Conservation (phyloP, 2,329 filamentous ascomycete genomes). For the Blastomyces percursus region DNA sequence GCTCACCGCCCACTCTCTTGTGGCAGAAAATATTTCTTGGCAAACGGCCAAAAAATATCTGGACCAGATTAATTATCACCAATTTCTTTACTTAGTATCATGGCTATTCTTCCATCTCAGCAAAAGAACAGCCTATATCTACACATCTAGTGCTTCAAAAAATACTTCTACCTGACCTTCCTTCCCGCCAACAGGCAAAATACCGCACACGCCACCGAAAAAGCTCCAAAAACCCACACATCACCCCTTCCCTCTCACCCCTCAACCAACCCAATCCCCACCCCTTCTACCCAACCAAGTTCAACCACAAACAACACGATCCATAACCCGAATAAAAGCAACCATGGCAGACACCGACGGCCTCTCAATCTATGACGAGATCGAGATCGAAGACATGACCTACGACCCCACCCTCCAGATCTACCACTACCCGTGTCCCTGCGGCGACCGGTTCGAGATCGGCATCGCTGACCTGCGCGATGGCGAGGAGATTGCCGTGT, state of each 20-base stretch:
- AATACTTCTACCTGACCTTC: too few species aligned
- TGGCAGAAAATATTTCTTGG: slow-evolving; percentile 1
- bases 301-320: not conserved
- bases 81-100: not conserved
- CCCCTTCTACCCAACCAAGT: not conserved
- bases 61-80: not conserved
- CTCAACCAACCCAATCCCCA: not conserved
- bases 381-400: slow-evolving; percentile 98
- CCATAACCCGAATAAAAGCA: not conserved
- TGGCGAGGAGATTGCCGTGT: slow-evolving; percentile 89
- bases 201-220: not conserved
- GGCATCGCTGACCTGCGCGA: slow-evolving; percentile 72
- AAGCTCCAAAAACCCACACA: not conserved
- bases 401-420: slow-evolving; percentile 72
- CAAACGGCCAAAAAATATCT: not conserved
- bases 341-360: slow-evolving; percentile 52
- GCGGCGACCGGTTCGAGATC: slow-evolving; percentile 93
- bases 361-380: slow-evolving; percentile 83
- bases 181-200: not conserved
- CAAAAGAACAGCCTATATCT: not conserved
- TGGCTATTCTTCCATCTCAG: not conserved
- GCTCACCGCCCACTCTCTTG: not conserved
- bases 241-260: not conserved
- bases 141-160: not conserved
- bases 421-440: slow-evolving; percentile 94